phyloP scores from a whole-genome alignment of 31 red algal genomes.

The Odonthalia washingtoniensis region DNA sequence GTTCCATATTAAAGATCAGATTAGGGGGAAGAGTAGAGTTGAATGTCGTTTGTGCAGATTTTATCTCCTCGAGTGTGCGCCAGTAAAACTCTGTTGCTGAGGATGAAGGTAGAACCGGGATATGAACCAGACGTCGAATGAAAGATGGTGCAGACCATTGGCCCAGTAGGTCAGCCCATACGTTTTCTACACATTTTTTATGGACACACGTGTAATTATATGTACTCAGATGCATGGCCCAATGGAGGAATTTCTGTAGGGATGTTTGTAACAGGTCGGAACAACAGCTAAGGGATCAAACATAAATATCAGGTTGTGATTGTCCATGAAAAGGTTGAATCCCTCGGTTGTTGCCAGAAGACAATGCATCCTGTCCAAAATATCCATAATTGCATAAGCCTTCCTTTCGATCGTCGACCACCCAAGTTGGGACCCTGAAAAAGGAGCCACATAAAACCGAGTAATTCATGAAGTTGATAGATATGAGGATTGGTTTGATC shows the following conservation, averaged over 20 bases:
- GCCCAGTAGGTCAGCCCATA: constrained; percentile 20
- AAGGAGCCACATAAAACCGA: constrained; percentile 26
- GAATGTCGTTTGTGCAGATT: neutral
- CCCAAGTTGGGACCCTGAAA: neutral
- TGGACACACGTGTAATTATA: constrained; percentile 25
- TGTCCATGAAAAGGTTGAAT: constrained; percentile 22
- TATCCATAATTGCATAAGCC: constrained; percentile 22
- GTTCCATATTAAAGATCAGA: neutral
- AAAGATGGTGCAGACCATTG: neutral
- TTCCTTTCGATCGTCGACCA: constrained; percentile 17
- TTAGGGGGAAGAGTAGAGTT: neutral
- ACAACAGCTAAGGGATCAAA: constrained; percentile 3
- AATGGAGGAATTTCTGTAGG: neutral
- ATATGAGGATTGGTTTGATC: neutral
- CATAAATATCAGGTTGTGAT: constrained; percentile 17
- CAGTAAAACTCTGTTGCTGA: neutral
- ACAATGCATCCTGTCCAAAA: constrained; percentile 21
- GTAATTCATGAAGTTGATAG: constrained; percentile 3
- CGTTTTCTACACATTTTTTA: constrained; percentile 7
- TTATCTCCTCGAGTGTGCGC: neutral
- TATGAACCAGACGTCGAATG: neutral
- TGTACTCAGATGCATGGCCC: neutral
- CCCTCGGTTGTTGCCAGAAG: constrained; percentile 6
- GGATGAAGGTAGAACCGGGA: constrained; percentile 8
- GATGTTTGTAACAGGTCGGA: neutral